Evolutionary conservation across 164 flowering plant species (phyloP), one percentile per base, ranked within the genome.

Genomic region (Sedum album): DNA sequence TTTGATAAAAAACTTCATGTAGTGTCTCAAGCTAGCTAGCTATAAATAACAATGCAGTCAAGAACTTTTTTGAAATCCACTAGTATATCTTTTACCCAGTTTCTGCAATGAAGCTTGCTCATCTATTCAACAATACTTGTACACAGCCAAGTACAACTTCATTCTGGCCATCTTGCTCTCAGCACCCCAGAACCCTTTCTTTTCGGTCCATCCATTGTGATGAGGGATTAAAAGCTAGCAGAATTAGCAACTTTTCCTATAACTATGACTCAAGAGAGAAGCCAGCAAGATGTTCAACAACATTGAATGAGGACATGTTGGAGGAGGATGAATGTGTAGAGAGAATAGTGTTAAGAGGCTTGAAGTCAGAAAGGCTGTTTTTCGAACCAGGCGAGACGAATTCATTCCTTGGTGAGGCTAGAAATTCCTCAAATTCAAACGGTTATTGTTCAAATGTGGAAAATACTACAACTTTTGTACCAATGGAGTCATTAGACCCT

Each of bases 401-500:
- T 33, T 83, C 89, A 0, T 82, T 91, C 31, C 23, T 85, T 25
- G 82, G 83, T 38, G 88, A 79, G 63, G 76, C 73, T 1, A 77
- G 73, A 66, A 75, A 23, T 0, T 60, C 44, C 21, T 48, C 65
- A 31, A 57, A 21, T 0, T 25, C 15, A 38, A 69, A 31, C 18
- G 76, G 66, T 15, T 68, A 28, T 68, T 26, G 72, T 10, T 72
- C 77, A 7, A 79, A 81, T 33, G 76, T 82, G 70, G 88, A 87
- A 63, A 82, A 89, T 53, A 84, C 88, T 60, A 77, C 83, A 64
- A 81, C 74, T 26, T 35, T 86, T 17, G n/a, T 30, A 76, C 76
- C 88, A 0, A 75, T 90, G 84, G 95, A 88, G 23, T 93, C 98
- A 0, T 70, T 66, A 11, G 84, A 93, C 55, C 98, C 98, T 6